These are phyloP conservation scores for Lichtheimia ramosa DNA, from an alignment of 371 early-diverging fungal species.

Conservation along the genomic window DNA sequence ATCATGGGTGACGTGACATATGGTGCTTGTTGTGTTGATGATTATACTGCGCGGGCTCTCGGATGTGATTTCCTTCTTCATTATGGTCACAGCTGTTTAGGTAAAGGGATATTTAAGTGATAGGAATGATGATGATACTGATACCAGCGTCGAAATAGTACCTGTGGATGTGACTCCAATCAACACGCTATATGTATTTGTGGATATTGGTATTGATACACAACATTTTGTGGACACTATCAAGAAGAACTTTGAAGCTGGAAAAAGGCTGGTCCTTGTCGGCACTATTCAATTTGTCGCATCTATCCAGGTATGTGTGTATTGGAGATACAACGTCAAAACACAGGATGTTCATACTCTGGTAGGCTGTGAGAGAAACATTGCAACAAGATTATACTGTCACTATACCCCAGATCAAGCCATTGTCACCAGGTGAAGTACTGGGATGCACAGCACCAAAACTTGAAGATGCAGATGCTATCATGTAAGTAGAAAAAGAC, in stretches of 20 bases:
- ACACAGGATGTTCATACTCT: not conserved
- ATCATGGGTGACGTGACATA: slow-evolving; percentile 99
- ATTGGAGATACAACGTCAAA: no score
- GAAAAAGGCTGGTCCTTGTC: slow-evolving; percentile 81
- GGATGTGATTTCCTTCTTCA: slow-evolving; percentile 98
- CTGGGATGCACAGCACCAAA: slow-evolving; percentile 99
- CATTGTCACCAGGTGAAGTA: slow-evolving; percentile 97
- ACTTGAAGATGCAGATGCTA: slow-evolving; percentile 69
- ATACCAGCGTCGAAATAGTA: slow-evolving; percentile 42
- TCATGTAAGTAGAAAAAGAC: slow-evolving; percentile 48
- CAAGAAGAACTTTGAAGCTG: slow-evolving; percentile 75
- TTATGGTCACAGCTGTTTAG: slow-evolving; percentile 98
- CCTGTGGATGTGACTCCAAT: slow-evolving; percentile 95
- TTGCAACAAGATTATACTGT: slow-evolving; percentile 69
- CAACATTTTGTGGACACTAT: slow-evolving; percentile 93
- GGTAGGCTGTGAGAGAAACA: slow-evolving; percentile 54
- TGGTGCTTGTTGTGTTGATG: slow-evolving; percentile 99
- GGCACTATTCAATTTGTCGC: slow-evolving; percentile 98
- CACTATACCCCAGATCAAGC: slow-evolving; percentile 91
- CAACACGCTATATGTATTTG: slow-evolving; percentile 99
- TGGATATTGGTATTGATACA: slow-evolving; percentile 97
- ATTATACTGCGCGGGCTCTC: slow-evolving; percentile 90
- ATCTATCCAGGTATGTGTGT: slow-evolving; percentile 70
- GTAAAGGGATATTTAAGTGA: slow-evolving; percentile 28
- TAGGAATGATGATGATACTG: not conserved